A percentile compares a stretch with the other conserved stretches of the same genome.
These are phyloP conservation scores for Globisporangium spinosum DNA, from an alignment of 352 stramenopile genomes.

Conservation along the genomic window DNA sequence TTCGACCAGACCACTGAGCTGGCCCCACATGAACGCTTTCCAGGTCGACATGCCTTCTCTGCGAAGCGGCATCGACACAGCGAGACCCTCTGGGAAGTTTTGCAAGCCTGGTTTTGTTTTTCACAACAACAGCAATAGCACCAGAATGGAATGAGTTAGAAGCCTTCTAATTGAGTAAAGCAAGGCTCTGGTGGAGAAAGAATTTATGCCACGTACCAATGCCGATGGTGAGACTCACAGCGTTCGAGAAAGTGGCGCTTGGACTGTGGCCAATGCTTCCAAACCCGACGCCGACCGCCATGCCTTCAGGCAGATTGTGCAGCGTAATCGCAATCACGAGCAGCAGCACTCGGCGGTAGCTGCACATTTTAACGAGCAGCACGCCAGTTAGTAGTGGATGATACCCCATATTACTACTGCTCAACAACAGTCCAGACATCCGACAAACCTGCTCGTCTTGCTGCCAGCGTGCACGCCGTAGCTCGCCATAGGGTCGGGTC, in stretches of 20 bases:
- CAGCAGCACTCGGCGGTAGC: conserved; percentile 76
- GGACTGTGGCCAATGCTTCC: conserved; percentile 71
- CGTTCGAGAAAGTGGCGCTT: conserved; percentile 72
- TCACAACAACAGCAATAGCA: neutral
- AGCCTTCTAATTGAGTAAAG: too few relatives aligned
- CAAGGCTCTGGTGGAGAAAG: too few relatives aligned
- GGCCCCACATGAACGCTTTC: conserved; percentile 87
- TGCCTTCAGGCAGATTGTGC: conserved; percentile 89
- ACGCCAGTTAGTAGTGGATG: neutral
- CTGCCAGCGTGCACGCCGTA: conserved; percentile 24
- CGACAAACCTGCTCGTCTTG: conserved; percentile 8
- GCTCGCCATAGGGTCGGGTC: conserved; percentile 25
- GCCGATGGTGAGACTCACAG: conserved; percentile 83
- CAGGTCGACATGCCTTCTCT: conserved; percentile 81
- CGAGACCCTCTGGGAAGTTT: conserved; percentile 89
- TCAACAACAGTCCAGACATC: neutral
- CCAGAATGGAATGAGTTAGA: too few relatives aligned
- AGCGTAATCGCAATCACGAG: conserved; percentile 89
- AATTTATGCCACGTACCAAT: conserved; percentile 36
- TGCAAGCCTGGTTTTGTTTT: conserved; percentile 46
- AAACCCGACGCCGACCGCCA: conserved; percentile 90
- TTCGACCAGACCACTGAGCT: conserved; percentile 88
- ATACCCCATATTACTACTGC: neutral
- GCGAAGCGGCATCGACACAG: conserved; percentile 86
- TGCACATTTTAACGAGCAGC: conserved; percentile 14